Evolutionary conservation across 768 basidiomycete species (phyloP).

Genomic region (Leccinum longicurvipes): DNA sequence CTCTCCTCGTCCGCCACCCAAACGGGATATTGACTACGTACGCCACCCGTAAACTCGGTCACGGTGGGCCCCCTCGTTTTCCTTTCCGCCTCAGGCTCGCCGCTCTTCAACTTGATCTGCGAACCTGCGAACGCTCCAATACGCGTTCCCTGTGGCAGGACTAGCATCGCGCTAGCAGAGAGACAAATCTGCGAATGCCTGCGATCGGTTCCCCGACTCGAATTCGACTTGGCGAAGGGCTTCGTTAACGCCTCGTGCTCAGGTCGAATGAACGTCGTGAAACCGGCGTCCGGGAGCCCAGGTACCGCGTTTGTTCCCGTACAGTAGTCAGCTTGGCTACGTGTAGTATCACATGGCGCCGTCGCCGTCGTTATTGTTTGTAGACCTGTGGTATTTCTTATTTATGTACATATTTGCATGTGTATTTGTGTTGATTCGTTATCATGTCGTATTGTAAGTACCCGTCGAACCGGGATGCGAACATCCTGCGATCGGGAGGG

Average conservation of each 20-base stretch:
- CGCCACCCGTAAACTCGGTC: neutral
- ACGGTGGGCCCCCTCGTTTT: neutral
- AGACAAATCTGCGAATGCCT: constrained; percentile 63
- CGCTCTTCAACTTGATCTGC: neutral
- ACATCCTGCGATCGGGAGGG: neutral
- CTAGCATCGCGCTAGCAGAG: constrained; percentile 38
- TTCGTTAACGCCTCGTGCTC: constrained; percentile 54
- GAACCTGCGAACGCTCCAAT: neutral
- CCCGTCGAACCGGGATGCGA: neutral
- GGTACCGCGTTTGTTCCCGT: constrained; percentile 1
- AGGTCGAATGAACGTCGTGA: constrained; percentile 41
- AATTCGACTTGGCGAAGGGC: constrained; percentile 48
- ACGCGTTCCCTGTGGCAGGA: neutral
- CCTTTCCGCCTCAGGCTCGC: neutral
- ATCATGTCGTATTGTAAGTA: neutral
- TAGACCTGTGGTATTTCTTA: neutral
- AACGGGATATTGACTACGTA: neutral
- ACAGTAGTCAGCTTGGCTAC: neutral
- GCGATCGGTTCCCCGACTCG: constrained; percentile 45
- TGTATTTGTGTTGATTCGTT: neutral
- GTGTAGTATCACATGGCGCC: constrained; percentile 40
- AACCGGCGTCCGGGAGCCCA: constrained; percentile 1
- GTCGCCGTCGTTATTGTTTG: neutral
- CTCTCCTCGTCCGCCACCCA: neutral
- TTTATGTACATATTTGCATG: neutral